Conservation (phyloP, 1,139 yeast genomes). For the Candida sanyaensis region DNA sequence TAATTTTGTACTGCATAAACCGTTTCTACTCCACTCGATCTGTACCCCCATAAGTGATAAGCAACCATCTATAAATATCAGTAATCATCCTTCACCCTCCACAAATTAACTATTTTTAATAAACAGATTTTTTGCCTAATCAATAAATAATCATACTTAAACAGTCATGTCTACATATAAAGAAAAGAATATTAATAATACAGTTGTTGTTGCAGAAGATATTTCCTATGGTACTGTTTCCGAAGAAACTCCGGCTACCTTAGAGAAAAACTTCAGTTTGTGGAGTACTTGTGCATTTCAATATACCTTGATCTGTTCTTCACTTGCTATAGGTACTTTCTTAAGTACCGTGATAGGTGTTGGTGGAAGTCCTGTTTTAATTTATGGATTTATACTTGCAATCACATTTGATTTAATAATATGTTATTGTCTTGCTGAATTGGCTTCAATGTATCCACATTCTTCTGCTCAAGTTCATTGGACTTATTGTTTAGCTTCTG, state of each 20-base stretch:
- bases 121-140: too few species aligned
- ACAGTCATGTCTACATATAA: neutral
- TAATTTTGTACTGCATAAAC: too few species aligned
- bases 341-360: conserved; percentile 27
- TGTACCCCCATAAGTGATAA: too few species aligned
- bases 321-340: conserved; percentile 28
- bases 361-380: conserved; percentile 28
- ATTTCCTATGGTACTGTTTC: neutral
- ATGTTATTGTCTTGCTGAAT: conserved; percentile 27
- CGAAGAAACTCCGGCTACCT: neutral
- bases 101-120: neutral
- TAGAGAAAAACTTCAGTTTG: conserved; percentile 23
- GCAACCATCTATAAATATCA: neutral
- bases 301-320: conserved; percentile 26
- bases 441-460: conserved; percentile 30
- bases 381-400: conserved; percentile 25
- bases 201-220: neutral
- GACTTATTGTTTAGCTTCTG: conserved; percentile 28
- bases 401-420: conserved; percentile 22
- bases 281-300: conserved; percentile 27
- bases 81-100: neutral
- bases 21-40: too few species aligned
- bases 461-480: conserved; percentile 33
- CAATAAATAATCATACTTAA: too few species aligned
- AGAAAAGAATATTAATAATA: neutral